phyloP scores from a whole-genome alignment of 192 early-diverging fungal genomes.

The Jimgerdemannia flammicorona region DNA sequence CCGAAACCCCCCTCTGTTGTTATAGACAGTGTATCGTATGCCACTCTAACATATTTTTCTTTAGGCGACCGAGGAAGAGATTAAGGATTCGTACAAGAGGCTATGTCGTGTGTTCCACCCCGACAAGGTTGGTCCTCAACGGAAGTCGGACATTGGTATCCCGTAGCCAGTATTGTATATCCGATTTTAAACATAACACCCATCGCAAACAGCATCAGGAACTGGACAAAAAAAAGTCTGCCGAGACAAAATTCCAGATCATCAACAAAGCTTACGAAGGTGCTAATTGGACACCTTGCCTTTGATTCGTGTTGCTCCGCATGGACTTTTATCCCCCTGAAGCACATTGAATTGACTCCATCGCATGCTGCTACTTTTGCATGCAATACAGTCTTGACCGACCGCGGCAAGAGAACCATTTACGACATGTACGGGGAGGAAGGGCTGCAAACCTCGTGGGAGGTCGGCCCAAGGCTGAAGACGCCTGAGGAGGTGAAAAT shows the following conservation, averaged over 20 bases:
- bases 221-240: conserved; percentile 55
- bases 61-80: conserved; percentile 59
- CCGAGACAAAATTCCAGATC: conserved; percentile 71
- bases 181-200: neutral
- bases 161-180: neutral
- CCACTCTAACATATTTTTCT: neutral
- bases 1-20: neutral
- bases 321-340: no score
- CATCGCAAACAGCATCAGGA: conserved; percentile 39
- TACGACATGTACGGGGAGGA: conserved; percentile 96
- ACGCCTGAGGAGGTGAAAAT: conserved; percentile 55
- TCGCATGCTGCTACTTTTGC: neutral
- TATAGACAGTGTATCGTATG: neutral
- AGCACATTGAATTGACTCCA: neutral
- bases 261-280: conserved; percentile 79
- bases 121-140: conserved; percentile 47
- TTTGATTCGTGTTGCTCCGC: neutral
- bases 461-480: conserved; percentile 64
- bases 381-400: conserved; percentile 60
- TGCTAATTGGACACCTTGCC: conserved; percentile 9
- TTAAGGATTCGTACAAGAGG: conserved; percentile 71
- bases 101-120: conserved; percentile 77
- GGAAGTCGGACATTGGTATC: neutral
- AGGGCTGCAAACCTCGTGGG: conserved; percentile 61
- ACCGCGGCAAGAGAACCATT: conserved; percentile 70